phyloP scores from a whole-genome alignment of 257 asterid species.

The Solanum pennellii region DNA sequence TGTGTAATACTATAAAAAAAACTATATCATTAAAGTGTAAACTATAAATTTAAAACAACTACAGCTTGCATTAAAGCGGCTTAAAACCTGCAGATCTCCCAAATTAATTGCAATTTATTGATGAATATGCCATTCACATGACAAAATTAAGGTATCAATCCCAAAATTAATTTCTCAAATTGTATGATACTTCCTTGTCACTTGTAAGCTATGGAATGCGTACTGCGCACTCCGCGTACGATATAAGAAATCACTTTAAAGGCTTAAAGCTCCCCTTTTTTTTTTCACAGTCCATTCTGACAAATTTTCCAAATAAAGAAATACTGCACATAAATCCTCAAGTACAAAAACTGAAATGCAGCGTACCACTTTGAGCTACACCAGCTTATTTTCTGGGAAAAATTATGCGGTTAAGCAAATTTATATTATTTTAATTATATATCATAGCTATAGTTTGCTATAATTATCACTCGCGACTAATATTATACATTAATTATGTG shows the following conservation, averaged over 20 bases:
- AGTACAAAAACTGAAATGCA: background rate
- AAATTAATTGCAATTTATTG: background rate
- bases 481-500: too few species aligned
- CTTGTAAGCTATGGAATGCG: slow-evolving; percentile 32
- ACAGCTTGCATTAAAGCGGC: background rate
- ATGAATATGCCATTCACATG: background rate
- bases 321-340: too few species aligned
- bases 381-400: background rate
- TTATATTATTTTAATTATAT: too few species aligned
- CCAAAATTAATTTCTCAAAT: slow-evolving; percentile 1
- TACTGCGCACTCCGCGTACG: slow-evolving; percentile 46
- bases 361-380: background rate
- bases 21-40: background rate
- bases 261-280: background rate
- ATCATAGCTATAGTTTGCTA: too few species aligned
- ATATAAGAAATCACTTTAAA: slow-evolving; percentile 18
- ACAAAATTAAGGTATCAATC: slow-evolving; percentile 2
- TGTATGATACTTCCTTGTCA: slow-evolving; percentile 15
- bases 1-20: background rate
- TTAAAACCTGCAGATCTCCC: background rate
- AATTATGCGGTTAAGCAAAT: too few species aligned
- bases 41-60: too few species aligned
- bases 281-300: background rate
- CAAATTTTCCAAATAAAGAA: background rate
- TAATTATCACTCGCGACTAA: too few species aligned